phyloP scores from a whole-genome alignment of 306 rosid genomes.

The Cucurbita pepo region DNA sequence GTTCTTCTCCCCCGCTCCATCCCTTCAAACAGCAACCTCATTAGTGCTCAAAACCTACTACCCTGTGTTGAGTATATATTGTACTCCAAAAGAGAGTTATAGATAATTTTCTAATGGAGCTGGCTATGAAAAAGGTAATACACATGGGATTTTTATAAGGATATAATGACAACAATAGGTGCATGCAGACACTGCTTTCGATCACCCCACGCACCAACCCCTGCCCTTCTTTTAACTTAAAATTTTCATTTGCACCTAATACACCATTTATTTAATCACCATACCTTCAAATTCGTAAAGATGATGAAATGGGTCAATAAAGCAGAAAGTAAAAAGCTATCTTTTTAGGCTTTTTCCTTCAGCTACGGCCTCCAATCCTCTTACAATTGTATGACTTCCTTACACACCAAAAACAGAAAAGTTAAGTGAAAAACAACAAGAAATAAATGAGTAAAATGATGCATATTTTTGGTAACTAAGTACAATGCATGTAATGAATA shows the following conservation, averaged over 20 bases:
- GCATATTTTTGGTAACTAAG: background rate
- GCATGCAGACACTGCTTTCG: conserved; percentile 1
- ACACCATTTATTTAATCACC: background rate
- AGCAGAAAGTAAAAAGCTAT: background rate
- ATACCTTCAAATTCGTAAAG: background rate
- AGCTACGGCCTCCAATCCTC: background rate
- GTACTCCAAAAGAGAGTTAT: background rate
- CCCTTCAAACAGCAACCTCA: background rate
- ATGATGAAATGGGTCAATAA: background rate
- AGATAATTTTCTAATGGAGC: background rate
- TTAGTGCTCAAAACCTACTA: background rate
- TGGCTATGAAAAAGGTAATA: background rate
- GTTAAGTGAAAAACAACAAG: background rate
- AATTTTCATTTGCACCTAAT: background rate
- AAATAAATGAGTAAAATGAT: background rate
- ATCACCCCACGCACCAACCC: conserved; percentile 1
- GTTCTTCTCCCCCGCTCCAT: background rate
- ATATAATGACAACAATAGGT: background rate
- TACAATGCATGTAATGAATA: background rate
- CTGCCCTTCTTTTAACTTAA: background rate
- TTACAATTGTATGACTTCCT: background rate
- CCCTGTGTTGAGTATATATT: background rate
- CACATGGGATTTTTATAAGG: background rate
- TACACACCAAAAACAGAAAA: background rate
- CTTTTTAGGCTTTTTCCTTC: background rate